These are phyloP conservation scores for Nitzschia sp. DNA, from an alignment of 108 stramenopile genomes.

Conservation along the genomic window DNA sequence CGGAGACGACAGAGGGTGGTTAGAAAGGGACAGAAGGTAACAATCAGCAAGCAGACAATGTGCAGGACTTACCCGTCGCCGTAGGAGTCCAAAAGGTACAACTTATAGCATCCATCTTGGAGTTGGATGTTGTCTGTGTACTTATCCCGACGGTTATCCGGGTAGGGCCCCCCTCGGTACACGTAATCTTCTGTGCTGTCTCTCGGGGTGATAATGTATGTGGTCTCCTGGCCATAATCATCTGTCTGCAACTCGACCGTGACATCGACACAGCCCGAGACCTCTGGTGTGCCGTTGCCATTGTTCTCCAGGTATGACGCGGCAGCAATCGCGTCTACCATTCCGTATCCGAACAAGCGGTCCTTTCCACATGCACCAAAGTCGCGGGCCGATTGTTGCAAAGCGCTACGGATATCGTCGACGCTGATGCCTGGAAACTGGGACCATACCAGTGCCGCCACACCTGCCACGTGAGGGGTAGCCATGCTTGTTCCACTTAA, in stretches of 20 bases:
- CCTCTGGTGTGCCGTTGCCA: neutral
- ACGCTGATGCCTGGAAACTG: slow-evolving; percentile 47
- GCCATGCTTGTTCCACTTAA: slow-evolving; percentile 62
- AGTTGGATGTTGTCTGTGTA: slow-evolving; percentile 12
- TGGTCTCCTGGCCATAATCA: slow-evolving; percentile 13
- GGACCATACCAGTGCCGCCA: slow-evolving; percentile 59
- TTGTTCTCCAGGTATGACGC: neutral
- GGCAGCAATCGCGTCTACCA: slow-evolving; percentile 18
- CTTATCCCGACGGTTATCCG: neutral
- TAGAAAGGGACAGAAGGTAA: no score
- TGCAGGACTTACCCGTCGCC: slow-evolving; percentile 12
- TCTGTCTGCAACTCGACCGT: slow-evolving; percentile 7
- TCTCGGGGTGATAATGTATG: slow-evolving; percentile 1
- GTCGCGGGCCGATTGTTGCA: slow-evolving; percentile 22
- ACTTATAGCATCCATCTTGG: neutral
- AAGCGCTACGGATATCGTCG: slow-evolving; percentile 46
- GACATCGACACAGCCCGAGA: neutral
- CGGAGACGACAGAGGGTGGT: neutral
- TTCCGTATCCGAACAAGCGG: slow-evolving; percentile 9
- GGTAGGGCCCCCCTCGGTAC: slow-evolving; percentile 7
- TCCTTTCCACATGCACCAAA: slow-evolving; percentile 15
- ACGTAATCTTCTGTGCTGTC: neutral
- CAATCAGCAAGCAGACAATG: neutral
- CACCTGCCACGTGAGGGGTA: slow-evolving; percentile 71
- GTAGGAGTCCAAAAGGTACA: neutral